phyloP scores from a whole-genome alignment of 1,139 yeast species.

The Geotrichum klebahnii region DNA sequence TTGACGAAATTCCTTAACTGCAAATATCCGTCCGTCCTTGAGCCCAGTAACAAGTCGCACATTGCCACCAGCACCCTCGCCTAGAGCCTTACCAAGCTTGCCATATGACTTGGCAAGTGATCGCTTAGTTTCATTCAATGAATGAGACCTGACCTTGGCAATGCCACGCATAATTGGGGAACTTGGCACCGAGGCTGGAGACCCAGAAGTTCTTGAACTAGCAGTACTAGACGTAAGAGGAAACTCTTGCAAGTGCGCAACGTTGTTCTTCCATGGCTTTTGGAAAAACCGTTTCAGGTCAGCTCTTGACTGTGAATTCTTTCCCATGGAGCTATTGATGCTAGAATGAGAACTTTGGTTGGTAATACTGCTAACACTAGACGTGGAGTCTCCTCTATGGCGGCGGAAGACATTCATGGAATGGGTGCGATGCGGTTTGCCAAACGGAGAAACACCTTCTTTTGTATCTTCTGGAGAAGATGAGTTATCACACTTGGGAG shows the following conservation, averaged over 20 bases:
- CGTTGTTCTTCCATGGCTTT: slow-evolving; percentile 31
- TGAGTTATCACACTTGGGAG: no score
- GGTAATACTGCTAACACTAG: slow-evolving; percentile 8
- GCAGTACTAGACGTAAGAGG: slow-evolving; percentile 2
- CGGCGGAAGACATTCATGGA: slow-evolving; percentile 32
- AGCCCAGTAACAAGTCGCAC: slow-evolving; percentile 71
- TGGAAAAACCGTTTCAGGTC: slow-evolving; percentile 37
- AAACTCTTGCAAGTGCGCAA: slow-evolving; percentile 15
- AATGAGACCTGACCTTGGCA: slow-evolving; percentile 1
- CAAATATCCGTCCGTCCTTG: slow-evolving; percentile 69
- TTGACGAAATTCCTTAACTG: slow-evolving; percentile 86
- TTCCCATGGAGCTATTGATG: not conserved
- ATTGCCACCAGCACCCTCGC: slow-evolving; percentile 96
- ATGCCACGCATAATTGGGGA: slow-evolving; percentile 6
- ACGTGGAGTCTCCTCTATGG: slow-evolving; percentile 28
- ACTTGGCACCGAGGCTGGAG: slow-evolving; percentile 14
- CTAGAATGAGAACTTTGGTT: not conserved
- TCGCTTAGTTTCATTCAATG: slow-evolving; percentile 23
- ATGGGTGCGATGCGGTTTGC: slow-evolving; percentile 28
- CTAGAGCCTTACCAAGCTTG: slow-evolving; percentile 78
- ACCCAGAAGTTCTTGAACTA: slow-evolving; percentile 2
- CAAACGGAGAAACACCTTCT: slow-evolving; percentile 2
- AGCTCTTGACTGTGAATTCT: slow-evolving; percentile 27
- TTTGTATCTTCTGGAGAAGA: no score
- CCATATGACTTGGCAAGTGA: slow-evolving; percentile 74